Conservation (phyloP, 805 yeast genomes). For the Candida sonorensis region DNA sequence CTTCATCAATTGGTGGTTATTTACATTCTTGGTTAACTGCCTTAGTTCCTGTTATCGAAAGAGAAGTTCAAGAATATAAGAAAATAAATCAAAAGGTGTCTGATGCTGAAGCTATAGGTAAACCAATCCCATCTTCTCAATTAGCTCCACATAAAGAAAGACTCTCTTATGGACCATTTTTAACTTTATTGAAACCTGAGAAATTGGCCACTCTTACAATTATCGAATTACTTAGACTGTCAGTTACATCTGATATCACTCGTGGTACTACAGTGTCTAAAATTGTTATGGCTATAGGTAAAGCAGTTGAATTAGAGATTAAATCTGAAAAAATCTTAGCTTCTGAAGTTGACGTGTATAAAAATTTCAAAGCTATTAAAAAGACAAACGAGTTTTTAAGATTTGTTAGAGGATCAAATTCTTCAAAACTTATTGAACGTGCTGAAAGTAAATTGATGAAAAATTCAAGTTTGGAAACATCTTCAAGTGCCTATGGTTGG, state of each 20-base stretch:
- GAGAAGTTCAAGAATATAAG: slow-evolving; percentile 55
- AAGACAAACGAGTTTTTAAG: slow-evolving; percentile 36
- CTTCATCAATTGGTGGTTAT: slow-evolving; percentile 60
- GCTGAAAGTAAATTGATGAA: slow-evolving; percentile 17
- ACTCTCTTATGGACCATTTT: slow-evolving; percentile 67
- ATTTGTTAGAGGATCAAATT: slow-evolving; percentile 29
- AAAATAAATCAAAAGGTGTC: background rate
- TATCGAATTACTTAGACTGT: slow-evolving; percentile 68
- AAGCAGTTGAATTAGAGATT: slow-evolving; percentile 79
- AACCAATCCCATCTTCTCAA: slow-evolving; percentile 12
- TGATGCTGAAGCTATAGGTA: slow-evolving; percentile 23
- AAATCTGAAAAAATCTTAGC: slow-evolving; percentile 59
- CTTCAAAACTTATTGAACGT: slow-evolving; percentile 20
- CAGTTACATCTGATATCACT: slow-evolving; percentile 65
- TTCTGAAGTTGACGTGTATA: slow-evolving; percentile 48
- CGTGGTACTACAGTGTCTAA: slow-evolving; percentile 83
- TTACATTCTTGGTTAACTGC: slow-evolving; percentile 81
- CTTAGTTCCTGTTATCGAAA: slow-evolving; percentile 61
- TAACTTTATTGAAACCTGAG: slow-evolving; percentile 66
- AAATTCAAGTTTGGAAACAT: slow-evolving; percentile 1
- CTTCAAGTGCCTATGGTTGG: slow-evolving; percentile 14
- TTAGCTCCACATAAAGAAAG: slow-evolving; percentile 28
- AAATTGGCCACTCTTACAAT: slow-evolving; percentile 81
- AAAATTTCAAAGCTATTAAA: slow-evolving; percentile 43
- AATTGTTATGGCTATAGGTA: slow-evolving; percentile 76